A percentile compares a stretch with the other conserved stretches of the same genome.
phyloP scores from a whole-genome alignment of 2,329 filamentous ascomycete species.

The Penicillium sp. region DNA sequence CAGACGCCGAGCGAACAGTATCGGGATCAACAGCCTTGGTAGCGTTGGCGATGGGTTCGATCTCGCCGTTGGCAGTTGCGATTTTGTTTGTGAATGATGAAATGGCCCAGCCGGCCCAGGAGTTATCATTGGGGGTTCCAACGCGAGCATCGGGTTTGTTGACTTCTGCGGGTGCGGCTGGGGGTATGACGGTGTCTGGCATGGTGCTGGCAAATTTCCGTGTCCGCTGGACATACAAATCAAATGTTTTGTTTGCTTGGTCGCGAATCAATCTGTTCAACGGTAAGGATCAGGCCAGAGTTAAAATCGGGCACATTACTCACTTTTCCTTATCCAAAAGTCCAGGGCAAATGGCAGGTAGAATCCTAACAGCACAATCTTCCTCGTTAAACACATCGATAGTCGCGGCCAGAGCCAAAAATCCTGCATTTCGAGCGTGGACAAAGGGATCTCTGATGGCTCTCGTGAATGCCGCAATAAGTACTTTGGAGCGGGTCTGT shows the following conservation, averaged over 20 bases:
- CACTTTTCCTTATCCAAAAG: conserved; percentile 91
- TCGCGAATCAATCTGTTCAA: conserved; percentile 68
- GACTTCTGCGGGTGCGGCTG: conserved; percentile 53
- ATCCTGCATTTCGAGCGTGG: conserved; percentile 83
- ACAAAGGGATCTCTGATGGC: conserved; percentile 91
- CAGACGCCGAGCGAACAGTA: conserved; percentile 46
- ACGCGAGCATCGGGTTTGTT: conserved; percentile 63
- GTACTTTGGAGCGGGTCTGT: conserved; percentile 77
- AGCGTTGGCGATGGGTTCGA: conserved; percentile 60
- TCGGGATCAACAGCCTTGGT: conserved; percentile 46
- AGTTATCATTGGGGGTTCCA: conserved; percentile 68
- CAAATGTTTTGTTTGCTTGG: conserved; percentile 84
- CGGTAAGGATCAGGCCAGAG: background rate
- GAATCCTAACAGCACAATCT: conserved; percentile 77
- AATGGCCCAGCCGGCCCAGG: conserved; percentile 96
- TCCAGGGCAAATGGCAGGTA: conserved; percentile 79
- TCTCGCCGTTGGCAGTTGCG: conserved; percentile 79
- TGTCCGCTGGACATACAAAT: conserved; percentile 78
- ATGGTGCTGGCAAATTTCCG: conserved; percentile 74
- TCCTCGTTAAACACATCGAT: conserved; percentile 84
- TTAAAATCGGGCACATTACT: conserved; percentile 1
- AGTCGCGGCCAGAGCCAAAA: conserved; percentile 83
- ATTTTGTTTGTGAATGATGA: conserved; percentile 97
- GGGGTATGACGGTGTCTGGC: conserved; percentile 75
- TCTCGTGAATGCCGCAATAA: conserved; percentile 87